Conservation (phyloP, 495 filamentous ascomycete genomes). For the Penicillium cataractarum region DNA sequence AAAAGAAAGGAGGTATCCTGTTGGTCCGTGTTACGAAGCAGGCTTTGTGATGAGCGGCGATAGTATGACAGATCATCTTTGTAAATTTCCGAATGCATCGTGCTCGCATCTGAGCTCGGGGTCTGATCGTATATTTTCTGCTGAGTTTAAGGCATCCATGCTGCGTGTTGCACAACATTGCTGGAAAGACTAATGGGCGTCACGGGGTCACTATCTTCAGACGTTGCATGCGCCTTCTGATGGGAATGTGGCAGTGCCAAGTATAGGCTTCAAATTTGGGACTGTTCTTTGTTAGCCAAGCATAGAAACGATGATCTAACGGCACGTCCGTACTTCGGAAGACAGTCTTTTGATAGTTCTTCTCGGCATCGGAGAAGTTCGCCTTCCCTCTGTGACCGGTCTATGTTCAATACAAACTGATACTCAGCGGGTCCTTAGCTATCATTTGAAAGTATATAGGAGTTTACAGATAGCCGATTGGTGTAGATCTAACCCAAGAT, state of each 20-base stretch:
- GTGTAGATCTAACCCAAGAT: too few relatives aligned
- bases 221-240: background rate
- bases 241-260: background rate
- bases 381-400: background rate
- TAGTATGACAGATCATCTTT: conserved; percentile 12
- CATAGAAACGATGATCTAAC: background rate
- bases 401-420: background rate
- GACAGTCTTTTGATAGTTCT: background rate
- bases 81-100: conserved; percentile 1
- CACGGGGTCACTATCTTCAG: conserved; percentile 6
- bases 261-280: background rate
- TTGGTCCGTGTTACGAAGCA: conserved; percentile 70
- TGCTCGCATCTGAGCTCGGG: background rate
- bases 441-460: too few relatives aligned
- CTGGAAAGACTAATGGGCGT: background rate
- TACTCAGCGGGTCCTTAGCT: too few relatives aligned
- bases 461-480: too few relatives aligned
- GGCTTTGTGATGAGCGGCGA: conserved; percentile 29
- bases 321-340: background rate
- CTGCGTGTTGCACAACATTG: conserved; percentile 9
- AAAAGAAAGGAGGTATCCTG: conserved; percentile 62
- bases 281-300: background rate
- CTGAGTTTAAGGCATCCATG: conserved; percentile 11
- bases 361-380: background rate
- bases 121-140: conserved; percentile 1